These are phyloP conservation scores for Phaeosphaeria sp. DNA, from an alignment of 2,329 filamentous ascomycete species.

Conservation along the genomic window DNA sequence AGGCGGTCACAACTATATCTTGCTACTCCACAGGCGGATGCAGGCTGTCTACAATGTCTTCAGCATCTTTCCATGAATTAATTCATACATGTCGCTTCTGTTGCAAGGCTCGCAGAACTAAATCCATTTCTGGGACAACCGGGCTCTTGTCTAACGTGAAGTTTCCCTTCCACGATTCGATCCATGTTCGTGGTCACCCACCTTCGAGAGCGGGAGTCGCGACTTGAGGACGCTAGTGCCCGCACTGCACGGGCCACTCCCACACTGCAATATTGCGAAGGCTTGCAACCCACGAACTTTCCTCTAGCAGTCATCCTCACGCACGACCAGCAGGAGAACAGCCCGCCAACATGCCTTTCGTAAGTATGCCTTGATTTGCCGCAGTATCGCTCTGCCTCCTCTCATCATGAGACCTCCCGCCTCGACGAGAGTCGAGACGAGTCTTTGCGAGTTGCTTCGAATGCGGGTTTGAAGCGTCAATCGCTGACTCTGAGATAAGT, in stretches of 20 bases:
- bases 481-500: constrained; percentile 97
- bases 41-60: too few species aligned
- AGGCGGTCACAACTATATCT: too few species aligned
- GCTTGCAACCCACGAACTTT: constrained; percentile 28
- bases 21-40: too few species aligned
- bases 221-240: constrained; percentile 20
- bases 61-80: too few species aligned
- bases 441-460: constrained; percentile 91
- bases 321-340: constrained; percentile 31
- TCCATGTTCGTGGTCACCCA: constrained; percentile 31
- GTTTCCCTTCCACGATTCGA: neutral
- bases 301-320: constrained; percentile 29
- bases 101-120: too few species aligned
- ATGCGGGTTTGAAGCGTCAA: constrained; percentile 90
- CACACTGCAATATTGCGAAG: constrained; percentile 7
- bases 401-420: constrained; percentile 35
- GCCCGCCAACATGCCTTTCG: constrained; percentile 55
- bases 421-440: constrained; percentile 39
- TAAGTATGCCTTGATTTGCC: constrained; percentile 48
- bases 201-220: constrained; percentile 13
- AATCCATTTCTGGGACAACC: neutral
- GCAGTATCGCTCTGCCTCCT: constrained; percentile 7
- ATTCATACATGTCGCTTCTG: too few species aligned
- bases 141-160: neutral
- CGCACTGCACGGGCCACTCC: constrained; percentile 12